phyloP scores from a whole-genome alignment of 805 yeast genomes.

The Nakazawaea wickerhamii region DNA sequence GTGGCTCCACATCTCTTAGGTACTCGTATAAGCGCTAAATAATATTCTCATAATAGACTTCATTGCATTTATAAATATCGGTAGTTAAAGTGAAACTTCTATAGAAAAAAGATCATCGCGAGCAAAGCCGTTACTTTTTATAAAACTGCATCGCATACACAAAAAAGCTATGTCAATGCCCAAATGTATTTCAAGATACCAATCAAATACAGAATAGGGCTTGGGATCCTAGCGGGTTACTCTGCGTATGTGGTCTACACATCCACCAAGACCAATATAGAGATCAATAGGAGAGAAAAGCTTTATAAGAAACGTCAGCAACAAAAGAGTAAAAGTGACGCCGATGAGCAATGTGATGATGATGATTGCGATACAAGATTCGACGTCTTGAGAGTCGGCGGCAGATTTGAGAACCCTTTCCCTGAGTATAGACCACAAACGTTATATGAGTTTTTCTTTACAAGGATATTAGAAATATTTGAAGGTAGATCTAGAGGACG shows the following conservation, averaged over 20 bases:
- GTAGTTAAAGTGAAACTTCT: too few relatives aligned
- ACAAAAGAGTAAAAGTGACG: conserved; percentile 6
- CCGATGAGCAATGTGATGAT: conserved; percentile 14
- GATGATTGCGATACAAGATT: conserved; percentile 25
- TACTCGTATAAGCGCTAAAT: conserved; percentile 23
- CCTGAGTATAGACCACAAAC: conserved; percentile 88
- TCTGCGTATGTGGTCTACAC: conserved; percentile 62
- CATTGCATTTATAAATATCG: too few relatives aligned
- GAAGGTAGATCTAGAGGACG: conserved; percentile 56
- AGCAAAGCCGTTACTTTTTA: background rate
- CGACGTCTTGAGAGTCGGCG: conserved; percentile 50
- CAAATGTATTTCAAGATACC: conserved; percentile 10
- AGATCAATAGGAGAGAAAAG: conserved; percentile 41
- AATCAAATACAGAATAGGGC: conserved; percentile 32
- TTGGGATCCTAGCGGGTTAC: conserved; percentile 46
- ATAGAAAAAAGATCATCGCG: too few relatives aligned
- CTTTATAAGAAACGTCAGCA: conserved; percentile 12
- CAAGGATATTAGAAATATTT: conserved; percentile 66
- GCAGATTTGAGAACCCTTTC: conserved; percentile 88
- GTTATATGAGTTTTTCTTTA: conserved; percentile 72
- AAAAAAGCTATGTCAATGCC: background rate
- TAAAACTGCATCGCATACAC: background rate
- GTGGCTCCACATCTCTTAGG: conserved; percentile 64
- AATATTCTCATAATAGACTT: background rate
- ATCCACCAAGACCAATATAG: conserved; percentile 46